Evolutionary conservation across 2,329 filamentous ascomycete genomes (phyloP), one percentile per base, ranked within the genome.

Genomic region (Pseudogymnoascus sp.): DNA sequence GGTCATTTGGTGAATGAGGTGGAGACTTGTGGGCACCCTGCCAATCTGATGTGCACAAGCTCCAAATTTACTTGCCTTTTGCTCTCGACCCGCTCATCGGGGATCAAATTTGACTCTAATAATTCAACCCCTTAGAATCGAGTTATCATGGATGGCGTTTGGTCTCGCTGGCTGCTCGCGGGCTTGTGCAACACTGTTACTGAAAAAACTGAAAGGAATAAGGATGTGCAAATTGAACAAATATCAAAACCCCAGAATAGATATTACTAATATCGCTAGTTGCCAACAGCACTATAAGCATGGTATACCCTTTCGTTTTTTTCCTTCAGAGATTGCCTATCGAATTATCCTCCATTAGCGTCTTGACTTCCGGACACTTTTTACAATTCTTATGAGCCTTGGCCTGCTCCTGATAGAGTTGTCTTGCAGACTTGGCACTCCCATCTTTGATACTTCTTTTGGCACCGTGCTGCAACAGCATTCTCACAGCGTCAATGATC

Each of bases 401-500:
- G 14, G 14, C 37, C 37, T 38, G 37, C 37, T 38, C 37, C n/a
- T 38, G 5, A 16, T 38, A 38, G 37, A 38, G 37, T 14, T 38
- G 37, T 38, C 14, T n/a, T 16, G 61, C 52, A 18, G 38, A 60
- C 16, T 63, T 62, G 25, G 60, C 63, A n/a, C 63, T 60, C 16
- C 25, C 41, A 4, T 38, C 58, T 23, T 5, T 8, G 5, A 38
- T n/a, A 41, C n/a, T 33, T 35, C 49, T 52, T 25, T 61, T 41
- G 11, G 63, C 59, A 35, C 55, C 55, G 38, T 62, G 38, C 11
- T 21, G 12, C 5, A 65, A 14, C 37, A 65, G n/a, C 40, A 52
- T 63, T 37, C 63, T 62, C 6, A 65, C 64, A 18, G 64, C 62
- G 33, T 65, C 14, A 5, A 61, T 45, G 9, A 62, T 23, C 9